These are phyloP conservation scores for Fraxinus sp. DNA, from an alignment of 305 asterid species.

Conservation along the genomic window DNA sequence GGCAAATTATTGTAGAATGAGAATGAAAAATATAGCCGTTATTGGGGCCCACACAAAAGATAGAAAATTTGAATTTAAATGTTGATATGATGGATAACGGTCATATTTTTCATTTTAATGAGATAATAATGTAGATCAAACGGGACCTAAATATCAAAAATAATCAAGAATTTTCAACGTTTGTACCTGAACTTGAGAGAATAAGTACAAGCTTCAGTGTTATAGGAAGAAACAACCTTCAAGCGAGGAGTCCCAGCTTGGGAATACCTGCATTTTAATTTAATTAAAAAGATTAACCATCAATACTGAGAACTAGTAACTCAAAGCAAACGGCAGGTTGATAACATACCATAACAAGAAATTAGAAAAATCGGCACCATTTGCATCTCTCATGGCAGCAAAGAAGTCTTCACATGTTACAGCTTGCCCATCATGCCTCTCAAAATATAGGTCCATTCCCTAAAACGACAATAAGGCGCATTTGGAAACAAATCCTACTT, in stretches of 20 bases:
- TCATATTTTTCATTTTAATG: no score
- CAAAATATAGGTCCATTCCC: slow-evolving; percentile 94
- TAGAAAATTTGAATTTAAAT: no score
- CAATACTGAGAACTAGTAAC: not conserved
- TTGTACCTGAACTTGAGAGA: slow-evolving; percentile 79
- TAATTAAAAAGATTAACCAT: slow-evolving; percentile 16
- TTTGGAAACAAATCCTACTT: not conserved
- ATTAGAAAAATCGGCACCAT: slow-evolving; percentile 73
- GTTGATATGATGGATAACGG: no score
- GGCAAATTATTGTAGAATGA: no score
- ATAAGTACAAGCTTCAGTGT: slow-evolving; percentile 58
- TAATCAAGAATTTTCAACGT: not conserved
- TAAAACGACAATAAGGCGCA: slow-evolving; percentile 29
- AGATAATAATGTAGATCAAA: no score
- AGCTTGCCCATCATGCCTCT: slow-evolving; percentile 97
- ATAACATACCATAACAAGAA: slow-evolving; percentile 73
- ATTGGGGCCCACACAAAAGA: no score
- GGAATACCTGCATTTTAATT: slow-evolving; percentile 69
- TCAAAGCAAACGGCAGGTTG: slow-evolving; percentile 19
- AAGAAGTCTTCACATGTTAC: slow-evolving; percentile 92
- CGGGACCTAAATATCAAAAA: not conserved
- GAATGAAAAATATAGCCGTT: no score
- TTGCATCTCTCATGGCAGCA: slow-evolving; percentile 98
- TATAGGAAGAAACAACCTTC: slow-evolving; percentile 58
- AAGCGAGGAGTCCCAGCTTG: slow-evolving; percentile 95